Evolutionary conservation across 805 yeast genomes (phyloP), one percentile per base, ranked within the genome.

Genomic region (Zygosaccharomyces bailii): DNA sequence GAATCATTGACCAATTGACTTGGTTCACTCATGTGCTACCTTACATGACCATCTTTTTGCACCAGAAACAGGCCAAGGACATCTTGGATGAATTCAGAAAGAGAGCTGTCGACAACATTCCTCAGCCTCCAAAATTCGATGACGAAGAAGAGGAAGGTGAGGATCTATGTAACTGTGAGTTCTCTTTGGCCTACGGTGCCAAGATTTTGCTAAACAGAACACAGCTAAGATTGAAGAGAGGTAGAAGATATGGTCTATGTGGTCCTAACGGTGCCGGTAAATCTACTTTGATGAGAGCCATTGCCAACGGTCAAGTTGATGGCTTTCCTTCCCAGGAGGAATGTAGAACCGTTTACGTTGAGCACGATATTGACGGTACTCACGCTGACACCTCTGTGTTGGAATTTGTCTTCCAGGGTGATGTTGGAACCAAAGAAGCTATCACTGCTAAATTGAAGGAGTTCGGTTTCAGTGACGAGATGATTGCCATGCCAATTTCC

Each of bases 261-360:
- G 98, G 98, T 78, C 97, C 98, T 71, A 90, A 90, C 78, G 98
- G 98, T 87, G 96, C 98, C 70, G 98, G 98, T 86, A 91, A 91
- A 76, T 91, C 98, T 59, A 91, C 98, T 60, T 82, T 90, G 72
- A 90, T 93, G 95, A 84, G 95, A 78, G 95, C 96, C 62, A 82
- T 87, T 73, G 96, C 96, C 60, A 87, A 88, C 78, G 96, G 96
- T 73, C 96, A 87, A 80, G 98, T 93, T 68, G 98, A 93, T 71
- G 98, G 98, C 73, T 93, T 93, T 96, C 99, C 99, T 78, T 75
- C 95, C 65, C 97, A 90, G 79, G 96, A 88, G 50, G 97, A 91
- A 79, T 88, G 96, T 79, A 88, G 88, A 81, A 93, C 99, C 63
- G 96, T 93, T 65, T 93, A 91, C 78, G 99, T 93, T 70, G 99